Evolutionary conservation across 495 filamentous ascomycete species (phyloP), one percentile per base, ranked within the genome.

Genomic region (Lichenothelia convexa): DNA sequence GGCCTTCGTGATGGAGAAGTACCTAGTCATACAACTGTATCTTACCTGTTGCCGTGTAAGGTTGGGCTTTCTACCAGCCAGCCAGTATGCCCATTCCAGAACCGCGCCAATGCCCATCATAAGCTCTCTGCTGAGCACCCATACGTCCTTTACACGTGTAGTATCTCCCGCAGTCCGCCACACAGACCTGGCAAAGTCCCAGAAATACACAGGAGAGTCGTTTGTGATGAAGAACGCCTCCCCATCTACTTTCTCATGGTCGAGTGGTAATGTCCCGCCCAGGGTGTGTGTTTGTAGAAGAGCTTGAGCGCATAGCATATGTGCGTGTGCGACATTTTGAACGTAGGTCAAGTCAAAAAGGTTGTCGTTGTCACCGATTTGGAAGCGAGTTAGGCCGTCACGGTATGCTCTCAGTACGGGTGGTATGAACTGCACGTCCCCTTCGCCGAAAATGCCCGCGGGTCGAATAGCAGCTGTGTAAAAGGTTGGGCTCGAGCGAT

Each of bases 171-270:
- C 55, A 13, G 45, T 45, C 12, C 49, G 67, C 84, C 85, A 95
- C 21, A 87, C 67, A 26, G 70, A 65, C 26, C 81, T 75, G 23
- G 74, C 68, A 47, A 87, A 78, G 51, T 97, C 91, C 87, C 87
- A 97, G 65, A 97, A 97, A 51, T 92, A 93, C 17, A 92, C 64
- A 0, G 89, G 89, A 36, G 67, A 63, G 49, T 80, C 86, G 55
- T 97, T 95, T 41, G 89, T 95, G 56, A 97, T 76, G 54, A 93
- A 71, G 69, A 95, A 97, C 17, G 79, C 78, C 55, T 95, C 85
- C 26, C 89, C 89, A 50, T 94, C 89, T 9, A 93, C 81, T 19
- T 64, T 66, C 57, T 91, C 82, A 49, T 75, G 59, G 53, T 80
- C 73, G 18, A 86, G 63, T 7, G 77, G 73, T 11, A 61, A 17